These are phyloP conservation scores for Naegleria gruberi DNA, from an alignment of 208 protist genomes.

Conservation along the genomic window DNA sequence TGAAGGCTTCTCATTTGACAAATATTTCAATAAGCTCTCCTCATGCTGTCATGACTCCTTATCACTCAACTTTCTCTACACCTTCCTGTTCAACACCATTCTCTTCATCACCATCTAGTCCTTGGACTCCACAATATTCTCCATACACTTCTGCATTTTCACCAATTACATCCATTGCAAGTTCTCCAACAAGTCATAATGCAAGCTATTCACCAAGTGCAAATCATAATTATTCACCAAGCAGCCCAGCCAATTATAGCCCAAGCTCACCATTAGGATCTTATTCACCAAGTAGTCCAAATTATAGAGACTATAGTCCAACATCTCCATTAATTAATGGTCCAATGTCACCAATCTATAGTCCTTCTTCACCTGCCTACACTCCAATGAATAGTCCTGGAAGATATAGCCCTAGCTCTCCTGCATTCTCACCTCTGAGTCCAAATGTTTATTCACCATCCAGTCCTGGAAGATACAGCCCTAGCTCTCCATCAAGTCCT, in stretches of 20 bases:
- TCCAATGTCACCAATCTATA: constrained; percentile 55
- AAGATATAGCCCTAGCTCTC: constrained; percentile 55
- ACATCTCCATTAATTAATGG: constrained; percentile 52
- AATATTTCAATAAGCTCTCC: not conserved
- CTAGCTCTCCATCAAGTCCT: constrained; percentile 48
- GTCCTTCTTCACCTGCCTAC: constrained; percentile 58
- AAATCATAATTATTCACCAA: constrained; percentile 20
- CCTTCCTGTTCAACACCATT: not conserved
- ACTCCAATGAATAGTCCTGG: constrained; percentile 49
- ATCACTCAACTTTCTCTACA: not conserved
- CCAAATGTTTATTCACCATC: constrained; percentile 49
- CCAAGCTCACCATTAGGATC: constrained; percentile 53
- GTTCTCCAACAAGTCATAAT: constrained; percentile 43
- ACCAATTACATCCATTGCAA: constrained; percentile 53
- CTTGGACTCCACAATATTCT: too few relatives aligned
- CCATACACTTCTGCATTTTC: constrained; percentile 43
- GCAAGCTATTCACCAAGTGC: constrained; percentile 42
- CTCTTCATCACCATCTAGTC: too few relatives aligned
- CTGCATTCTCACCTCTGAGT: constrained; percentile 51
- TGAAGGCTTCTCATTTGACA: not conserved
- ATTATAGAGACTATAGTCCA: constrained; percentile 55
- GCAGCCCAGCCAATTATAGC: constrained; percentile 42
- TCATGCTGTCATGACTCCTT: not conserved
- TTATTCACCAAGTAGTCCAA: constrained; percentile 54
- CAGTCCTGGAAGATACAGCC: constrained; percentile 53